Conservation (phyloP, 2,329 filamentous ascomycete genomes). For the Colletotrichum kahawae region DNA sequence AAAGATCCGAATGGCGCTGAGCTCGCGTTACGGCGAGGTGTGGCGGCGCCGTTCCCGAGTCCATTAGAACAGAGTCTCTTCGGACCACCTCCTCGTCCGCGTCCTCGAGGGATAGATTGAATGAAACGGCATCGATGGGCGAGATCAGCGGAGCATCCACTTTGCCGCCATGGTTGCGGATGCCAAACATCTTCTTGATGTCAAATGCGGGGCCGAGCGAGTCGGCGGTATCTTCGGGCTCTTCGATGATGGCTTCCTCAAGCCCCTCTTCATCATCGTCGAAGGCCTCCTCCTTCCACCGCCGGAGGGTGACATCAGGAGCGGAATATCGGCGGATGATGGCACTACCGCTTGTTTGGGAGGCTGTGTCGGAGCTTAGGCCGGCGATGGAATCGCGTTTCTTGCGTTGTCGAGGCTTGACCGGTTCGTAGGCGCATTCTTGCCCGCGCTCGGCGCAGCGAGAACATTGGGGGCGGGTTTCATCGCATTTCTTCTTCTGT, state of each 20-base stretch:
- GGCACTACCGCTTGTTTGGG: slow-evolving; percentile 1
- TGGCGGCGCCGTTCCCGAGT: not conserved
- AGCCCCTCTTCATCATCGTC: slow-evolving; percentile 7
- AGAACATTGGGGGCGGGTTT: slow-evolving; percentile 54
- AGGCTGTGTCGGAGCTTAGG: slow-evolving; percentile 5
- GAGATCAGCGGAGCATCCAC: slow-evolving; percentile 29
- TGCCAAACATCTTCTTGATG: slow-evolving; percentile 12
- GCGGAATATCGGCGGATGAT: slow-evolving; percentile 9
- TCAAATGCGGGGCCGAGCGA: not conserved
- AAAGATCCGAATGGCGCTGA: slow-evolving; percentile 20
- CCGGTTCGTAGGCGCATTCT: slow-evolving; percentile 55
- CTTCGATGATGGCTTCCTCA: slow-evolving; percentile 15
- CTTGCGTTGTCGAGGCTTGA: slow-evolving; percentile 44
- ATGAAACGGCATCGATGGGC: slow-evolving; percentile 34
- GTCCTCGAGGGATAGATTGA: slow-evolving; percentile 33
- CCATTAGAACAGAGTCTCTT: slow-evolving; percentile 29
- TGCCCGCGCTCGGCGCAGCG: slow-evolving; percentile 55
- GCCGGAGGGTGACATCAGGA: slow-evolving; percentile 3
- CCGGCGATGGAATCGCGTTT: slow-evolving; percentile 31
- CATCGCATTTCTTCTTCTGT: slow-evolving; percentile 65
- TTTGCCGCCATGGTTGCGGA: not conserved
- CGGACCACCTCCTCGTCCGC: slow-evolving; percentile 25
- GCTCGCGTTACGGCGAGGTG: slow-evolving; percentile 19
- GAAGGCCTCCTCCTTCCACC: slow-evolving; percentile 11
- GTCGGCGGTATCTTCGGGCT: slow-evolving; percentile 2